Percentiles rank a stretch among this genome's conserved stretches.
Evolutionary conservation across 2,329 filamentous ascomycete genomes (phyloP).

Genomic region (Ophiognomonia clavigignenti-juglandacearum): DNA sequence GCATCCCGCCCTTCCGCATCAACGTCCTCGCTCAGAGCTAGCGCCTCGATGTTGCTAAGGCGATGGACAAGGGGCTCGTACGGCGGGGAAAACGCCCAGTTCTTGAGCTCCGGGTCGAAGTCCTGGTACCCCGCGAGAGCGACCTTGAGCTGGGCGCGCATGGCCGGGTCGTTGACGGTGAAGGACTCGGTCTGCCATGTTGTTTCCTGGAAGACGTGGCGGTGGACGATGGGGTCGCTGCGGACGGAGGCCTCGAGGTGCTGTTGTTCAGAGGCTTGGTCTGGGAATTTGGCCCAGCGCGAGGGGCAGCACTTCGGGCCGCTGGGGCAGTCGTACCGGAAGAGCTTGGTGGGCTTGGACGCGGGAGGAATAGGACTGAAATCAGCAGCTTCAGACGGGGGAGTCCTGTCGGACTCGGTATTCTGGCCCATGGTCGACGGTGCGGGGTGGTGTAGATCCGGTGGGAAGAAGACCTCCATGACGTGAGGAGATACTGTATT

Average conservation of each 20-base stretch:
- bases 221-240: neutral
- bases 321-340: neutral
- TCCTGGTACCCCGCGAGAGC: conserved; percentile 29
- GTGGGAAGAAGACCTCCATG: too few relatives aligned
- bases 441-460: too few relatives aligned
- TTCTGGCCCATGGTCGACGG: too few relatives aligned
- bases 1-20: conserved; percentile 5
- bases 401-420: too few relatives aligned
- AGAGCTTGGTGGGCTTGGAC: neutral
- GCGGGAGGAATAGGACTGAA: neutral
- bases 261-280: neutral
- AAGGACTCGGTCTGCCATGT: conserved; percentile 23
- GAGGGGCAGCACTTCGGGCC: neutral
- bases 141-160: conserved; percentile 24
- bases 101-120: conserved; percentile 26
- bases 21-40: neutral
- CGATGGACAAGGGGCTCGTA: conserved; percentile 32
- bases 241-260: neutral
- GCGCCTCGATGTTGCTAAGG: conserved; percentile 17
- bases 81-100: conserved; percentile 28
- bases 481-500: too few relatives aligned
- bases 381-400: neutral
- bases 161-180: conserved; percentile 26
- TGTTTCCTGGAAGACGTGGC: neutral
- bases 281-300: neutral